A percentile compares a stretch with the other conserved stretches of the same genome.
Evolutionary conservation across 805 yeast genomes (phyloP).

Genomic region (Candida peoriensis): DNA sequence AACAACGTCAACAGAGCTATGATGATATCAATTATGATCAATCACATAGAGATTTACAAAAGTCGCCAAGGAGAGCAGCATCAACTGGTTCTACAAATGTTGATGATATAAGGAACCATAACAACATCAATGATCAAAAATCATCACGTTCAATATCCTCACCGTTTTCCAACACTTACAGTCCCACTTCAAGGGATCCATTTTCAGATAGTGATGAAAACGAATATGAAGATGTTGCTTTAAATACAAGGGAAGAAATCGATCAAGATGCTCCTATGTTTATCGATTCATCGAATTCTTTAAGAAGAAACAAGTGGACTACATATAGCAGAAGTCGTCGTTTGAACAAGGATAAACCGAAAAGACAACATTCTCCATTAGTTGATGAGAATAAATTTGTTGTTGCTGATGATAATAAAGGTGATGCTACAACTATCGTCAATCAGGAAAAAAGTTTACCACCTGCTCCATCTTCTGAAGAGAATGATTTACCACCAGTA

Average conservation of each 20-base stretch:
- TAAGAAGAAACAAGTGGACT: conserved; percentile 45
- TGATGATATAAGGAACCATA: background rate
- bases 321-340: conserved; percentile 40
- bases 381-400: conserved; percentile 7
- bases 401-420: background rate
- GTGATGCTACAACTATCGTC: background rate
- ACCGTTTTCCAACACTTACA: too few relatives aligned
- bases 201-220: background rate
- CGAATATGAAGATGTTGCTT: conserved; percentile 1
- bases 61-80: background rate
- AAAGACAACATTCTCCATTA: conserved; percentile 13
- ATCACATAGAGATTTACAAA: background rate
- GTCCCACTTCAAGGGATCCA: too few relatives aligned
- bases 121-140: background rate
- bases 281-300: conserved; percentile 22
- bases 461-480: background rate
- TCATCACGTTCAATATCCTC: background rate
- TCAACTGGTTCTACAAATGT: background rate
- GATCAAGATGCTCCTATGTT: conserved; percentile 24
- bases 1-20: background rate
- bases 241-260: conserved; percentile 9
- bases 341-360: conserved; percentile 7
- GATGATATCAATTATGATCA: background rate
- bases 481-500: conserved; percentile 2
- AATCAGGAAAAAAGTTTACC: conserved; percentile 5